phyloP scores from a whole-genome alignment of 2,329 filamentous ascomycete genomes.

The Cytospora paraplurivora region DNA sequence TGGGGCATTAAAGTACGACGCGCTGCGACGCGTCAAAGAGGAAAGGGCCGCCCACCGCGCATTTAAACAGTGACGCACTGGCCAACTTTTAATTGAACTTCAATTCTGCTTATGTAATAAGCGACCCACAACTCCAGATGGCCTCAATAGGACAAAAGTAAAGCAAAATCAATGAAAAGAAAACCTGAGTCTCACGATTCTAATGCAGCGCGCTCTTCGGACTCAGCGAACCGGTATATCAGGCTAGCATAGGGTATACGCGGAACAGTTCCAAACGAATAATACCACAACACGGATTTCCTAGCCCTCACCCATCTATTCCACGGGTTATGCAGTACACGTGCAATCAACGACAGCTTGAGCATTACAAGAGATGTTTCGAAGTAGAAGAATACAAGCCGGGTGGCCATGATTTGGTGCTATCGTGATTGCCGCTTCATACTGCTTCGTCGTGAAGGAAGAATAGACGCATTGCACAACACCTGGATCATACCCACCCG shows the following conservation, averaged over 20 bases:
- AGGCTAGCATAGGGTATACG: too few relatives aligned
- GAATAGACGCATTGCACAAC: background rate
- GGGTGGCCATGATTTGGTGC: background rate
- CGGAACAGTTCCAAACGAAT: too few relatives aligned
- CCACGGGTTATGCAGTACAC: background rate
- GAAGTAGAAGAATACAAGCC: background rate
- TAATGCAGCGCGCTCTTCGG: too few relatives aligned
- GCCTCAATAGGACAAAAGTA: background rate
- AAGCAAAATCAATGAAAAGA: too few relatives aligned
- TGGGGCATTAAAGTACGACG: conserved; percentile 17
- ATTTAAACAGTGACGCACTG: conserved; percentile 3
- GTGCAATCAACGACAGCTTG: background rate
- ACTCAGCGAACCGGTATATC: too few relatives aligned
- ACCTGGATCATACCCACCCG: background rate
- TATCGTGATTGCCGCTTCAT: background rate
- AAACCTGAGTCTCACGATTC: too few relatives aligned
- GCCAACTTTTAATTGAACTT: conserved; percentile 9
- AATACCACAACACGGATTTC: too few relatives aligned
- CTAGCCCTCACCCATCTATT: too few relatives aligned
- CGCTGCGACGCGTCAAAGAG: conserved; percentile 12
- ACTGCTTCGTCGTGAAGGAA: background rate
- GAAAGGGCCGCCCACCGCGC: background rate
- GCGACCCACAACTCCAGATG: background rate
- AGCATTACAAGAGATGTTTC: background rate
- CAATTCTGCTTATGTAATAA: background rate